Percentiles rank a stretch among this genome's conserved stretches.
Conservation (phyloP, 2,329 filamentous ascomycete genomes). For the Nemania abortiva region DNA sequence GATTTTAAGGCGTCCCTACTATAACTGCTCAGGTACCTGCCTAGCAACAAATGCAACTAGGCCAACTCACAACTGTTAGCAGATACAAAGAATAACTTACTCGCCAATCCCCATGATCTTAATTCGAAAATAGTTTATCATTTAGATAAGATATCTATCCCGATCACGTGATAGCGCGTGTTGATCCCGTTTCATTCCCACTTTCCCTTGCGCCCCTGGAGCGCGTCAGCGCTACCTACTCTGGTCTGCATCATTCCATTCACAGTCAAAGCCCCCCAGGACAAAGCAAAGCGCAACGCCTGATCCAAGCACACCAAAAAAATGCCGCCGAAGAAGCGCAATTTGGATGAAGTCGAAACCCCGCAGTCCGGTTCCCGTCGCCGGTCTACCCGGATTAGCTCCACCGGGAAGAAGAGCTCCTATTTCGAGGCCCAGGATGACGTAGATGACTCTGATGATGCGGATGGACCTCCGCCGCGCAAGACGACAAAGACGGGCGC, state of each 20-base stretch:
- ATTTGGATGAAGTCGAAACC: conserved; percentile 28
- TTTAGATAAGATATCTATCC: not conserved
- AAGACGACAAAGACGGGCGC: conserved; percentile 37
- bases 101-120: no score
- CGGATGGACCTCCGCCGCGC: conserved; percentile 38
- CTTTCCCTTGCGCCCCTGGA: not conserved
- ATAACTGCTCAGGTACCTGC: no score
- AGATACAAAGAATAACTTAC: no score
- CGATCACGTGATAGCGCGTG: conserved; percentile 39
- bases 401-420: conserved; percentile 60
- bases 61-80: no score
- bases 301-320: conserved; percentile 1
- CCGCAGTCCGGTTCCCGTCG: conserved; percentile 40
- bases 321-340: conserved; percentile 46
- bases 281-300: not conserved
- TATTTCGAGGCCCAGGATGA: conserved; percentile 60
- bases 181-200: conserved; percentile 13
- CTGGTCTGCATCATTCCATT: not conserved
- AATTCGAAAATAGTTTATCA: not conserved
- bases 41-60: no score
- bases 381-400: conserved; percentile 61
- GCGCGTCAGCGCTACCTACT: conserved; percentile 7
- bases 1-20: no score
- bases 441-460: conserved; percentile 39
- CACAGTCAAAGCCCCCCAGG: not conserved